Conservation (phyloP, 768 basidiomycete genomes). For the Neoboletus magnificus region DNA sequence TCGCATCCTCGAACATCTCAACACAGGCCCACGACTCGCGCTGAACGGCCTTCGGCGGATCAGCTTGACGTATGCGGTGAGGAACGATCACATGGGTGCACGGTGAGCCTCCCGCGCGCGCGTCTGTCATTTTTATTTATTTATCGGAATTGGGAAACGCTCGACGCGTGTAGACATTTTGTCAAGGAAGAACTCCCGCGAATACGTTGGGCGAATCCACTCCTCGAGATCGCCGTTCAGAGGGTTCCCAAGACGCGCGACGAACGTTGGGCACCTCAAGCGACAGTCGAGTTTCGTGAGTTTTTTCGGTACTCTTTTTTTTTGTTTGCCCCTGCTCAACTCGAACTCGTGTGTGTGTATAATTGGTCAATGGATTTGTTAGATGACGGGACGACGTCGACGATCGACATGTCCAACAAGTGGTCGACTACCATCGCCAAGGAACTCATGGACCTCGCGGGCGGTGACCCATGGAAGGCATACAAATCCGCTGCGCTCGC, state of each 20-base stretch:
- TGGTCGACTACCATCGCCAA: constrained; percentile 65
- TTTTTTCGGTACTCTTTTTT: constrained; percentile 8
- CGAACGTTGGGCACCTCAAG: constrained; percentile 58
- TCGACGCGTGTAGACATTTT: constrained; percentile 55
- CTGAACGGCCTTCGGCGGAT: constrained; percentile 49
- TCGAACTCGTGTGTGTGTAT: neutral
- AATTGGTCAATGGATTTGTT: neutral
- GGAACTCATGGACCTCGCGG: constrained; percentile 68
- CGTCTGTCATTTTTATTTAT: too few relatives aligned
- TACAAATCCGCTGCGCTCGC: constrained; percentile 48
- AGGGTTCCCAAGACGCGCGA: constrained; percentile 49
- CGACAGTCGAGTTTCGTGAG: constrained; percentile 64
- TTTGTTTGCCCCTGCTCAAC: neutral
- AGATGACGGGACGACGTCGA: constrained; percentile 50
- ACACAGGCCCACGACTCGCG: constrained; percentile 47
- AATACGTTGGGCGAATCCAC: constrained; percentile 74
- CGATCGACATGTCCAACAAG: constrained; percentile 59
- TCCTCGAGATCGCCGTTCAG: constrained; percentile 56
- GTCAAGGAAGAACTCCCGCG: constrained; percentile 75
- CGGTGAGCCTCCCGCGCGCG: constrained; percentile 41
- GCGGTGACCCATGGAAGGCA: constrained; percentile 55
- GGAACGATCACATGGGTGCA: constrained; percentile 74
- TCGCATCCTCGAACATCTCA: constrained; percentile 49
- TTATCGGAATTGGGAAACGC: neutral
- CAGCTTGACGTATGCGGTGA: constrained; percentile 52